Base-by-base conservation (phyloP, 2,329 filamentous ascomycete genomes). In the Aspergillus texensis region DNA sequence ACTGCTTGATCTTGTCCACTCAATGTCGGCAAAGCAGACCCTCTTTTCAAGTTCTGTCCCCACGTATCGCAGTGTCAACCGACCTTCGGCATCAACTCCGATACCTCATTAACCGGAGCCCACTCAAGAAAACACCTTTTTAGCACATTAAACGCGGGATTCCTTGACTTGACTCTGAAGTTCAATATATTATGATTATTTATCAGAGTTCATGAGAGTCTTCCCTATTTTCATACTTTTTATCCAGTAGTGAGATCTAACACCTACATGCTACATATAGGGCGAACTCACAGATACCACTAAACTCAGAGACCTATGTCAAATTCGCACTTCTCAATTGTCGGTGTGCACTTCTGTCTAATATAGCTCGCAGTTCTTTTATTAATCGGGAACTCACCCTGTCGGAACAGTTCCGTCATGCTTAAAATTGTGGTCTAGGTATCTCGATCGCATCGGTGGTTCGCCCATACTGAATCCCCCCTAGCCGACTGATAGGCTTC, bases 401-500 rank as follows among this genome's bases (percentile, higher is more conserved):
- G 24, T 46, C 50, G 50, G 34, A 21, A 24, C 39, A 46, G 26
- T 21, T 19, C 53, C 2, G 14, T 6, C 24, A 28, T 24, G 19
- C 62, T 62, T 69, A 72, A 30, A 72, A 73, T 12, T 70, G 63
- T 2, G 74, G 74, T 43, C 75, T 66, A 24, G 85, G 86, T 28
- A 97, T 78, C 81, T 97, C 93, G 30, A 92, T 80, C 0, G 81
- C 89, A 66, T 94, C 88, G 0, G 85, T 88, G 0, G 86, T 81
- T 50, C 93, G 85, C 0, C 85, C 90, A 75, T 97, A 98, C 0
- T 90, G 90, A 70, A 97, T 96, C 1, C 94, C 94, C 30, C 94
- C 94, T 28, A 97, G 72, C 43, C 94, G 86, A 67, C 87, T 88
- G 19, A 97, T 84, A 0, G 94, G 93, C 65, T 87, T 87, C 61